Base-by-base conservation (phyloP, 139 green algal species). In the Chlorella sp. region DNA sequence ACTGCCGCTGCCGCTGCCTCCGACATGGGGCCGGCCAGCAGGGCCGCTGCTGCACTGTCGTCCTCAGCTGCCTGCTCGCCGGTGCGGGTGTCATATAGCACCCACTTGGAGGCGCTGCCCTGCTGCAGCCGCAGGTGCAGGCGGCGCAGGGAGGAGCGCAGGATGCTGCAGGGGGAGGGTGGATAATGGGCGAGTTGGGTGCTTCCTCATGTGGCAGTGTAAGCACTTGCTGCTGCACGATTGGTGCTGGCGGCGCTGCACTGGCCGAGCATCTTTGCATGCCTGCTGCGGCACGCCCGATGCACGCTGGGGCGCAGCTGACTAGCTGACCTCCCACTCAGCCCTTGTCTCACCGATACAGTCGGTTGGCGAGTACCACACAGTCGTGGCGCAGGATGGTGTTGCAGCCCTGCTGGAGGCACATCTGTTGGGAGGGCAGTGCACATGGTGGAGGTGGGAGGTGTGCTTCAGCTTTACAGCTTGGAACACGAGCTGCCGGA, bases 341-440 rank as follows among this genome's bases (percentile, higher is more conserved):
- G n/a, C n/a, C 26, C 17, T 3, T 3, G 17, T 3, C 72, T 18
- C 62, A 84, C 71, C 83, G 34, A 80, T 89, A 90, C 63, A 95
- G 85, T 15, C 83, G 71, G 13, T 81, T 70, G 36, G 93, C 82
- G 34, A 98, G 91, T 21, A 89, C 79, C 21, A 91, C 44, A 86
- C 92, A 96, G 89, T 97, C 94, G 47, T 88, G 87, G 51, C 92
- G 87, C 72, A 99, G 92, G 80, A 99, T 97, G 51, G 86, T 88
- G 86, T 96, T 97, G 93, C 96, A 99, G 80, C 94, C 95, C 74
- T 98, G 89, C 30, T 94, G 93, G 72, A 99, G 89, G 21, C 90
- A 93, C 16, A 92, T 96, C 78, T 83, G 78, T 63, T 25, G 57
- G 75, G 0, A 76, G 97, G 30, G 25, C 47, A 68, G 51, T 86